Conservation (phyloP, 169 alveolate genomes). For the Plasmodium gonderi region DNA sequence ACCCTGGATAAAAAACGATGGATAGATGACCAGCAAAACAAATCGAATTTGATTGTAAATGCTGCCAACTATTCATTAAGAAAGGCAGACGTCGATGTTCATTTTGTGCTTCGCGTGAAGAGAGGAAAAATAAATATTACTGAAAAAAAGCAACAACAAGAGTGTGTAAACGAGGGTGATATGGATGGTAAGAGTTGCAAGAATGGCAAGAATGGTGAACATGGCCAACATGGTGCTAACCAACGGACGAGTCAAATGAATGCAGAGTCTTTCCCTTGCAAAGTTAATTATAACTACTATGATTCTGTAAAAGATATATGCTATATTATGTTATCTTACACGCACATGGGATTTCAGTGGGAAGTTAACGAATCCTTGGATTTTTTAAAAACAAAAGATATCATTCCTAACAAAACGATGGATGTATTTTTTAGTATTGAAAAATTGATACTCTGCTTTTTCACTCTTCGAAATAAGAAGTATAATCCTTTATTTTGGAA, state of each 20-base stretch:
- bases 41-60: neutral
- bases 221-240: no score
- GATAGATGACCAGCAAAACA: neutral
- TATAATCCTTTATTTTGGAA: slow-evolving; percentile 41
- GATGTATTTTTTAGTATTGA: slow-evolving; percentile 3
- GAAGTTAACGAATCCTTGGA: slow-evolving; percentile 14
- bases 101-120: neutral
- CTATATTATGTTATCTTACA: neutral
- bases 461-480: slow-evolving; percentile 30
- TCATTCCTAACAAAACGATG: neutral
- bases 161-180: neutral
- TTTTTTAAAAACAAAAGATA: slow-evolving; percentile 6
- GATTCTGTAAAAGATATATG: slow-evolving; percentile 1
- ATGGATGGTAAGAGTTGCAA: neutral
- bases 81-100: neutral
- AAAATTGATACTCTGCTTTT: slow-evolving; percentile 47
- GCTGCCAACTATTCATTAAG: neutral
- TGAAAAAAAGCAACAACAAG: neutral
- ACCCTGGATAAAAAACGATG: neutral
- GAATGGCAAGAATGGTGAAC: neutral
- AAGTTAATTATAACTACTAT: neutral
- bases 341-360: slow-evolving; percentile 50
- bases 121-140: neutral
- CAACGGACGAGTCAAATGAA: no score
- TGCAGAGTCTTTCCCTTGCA: neutral